These are phyloP conservation scores for Boletus sp. DNA, from an alignment of 768 basidiomycete species.

Conservation along the genomic window DNA sequence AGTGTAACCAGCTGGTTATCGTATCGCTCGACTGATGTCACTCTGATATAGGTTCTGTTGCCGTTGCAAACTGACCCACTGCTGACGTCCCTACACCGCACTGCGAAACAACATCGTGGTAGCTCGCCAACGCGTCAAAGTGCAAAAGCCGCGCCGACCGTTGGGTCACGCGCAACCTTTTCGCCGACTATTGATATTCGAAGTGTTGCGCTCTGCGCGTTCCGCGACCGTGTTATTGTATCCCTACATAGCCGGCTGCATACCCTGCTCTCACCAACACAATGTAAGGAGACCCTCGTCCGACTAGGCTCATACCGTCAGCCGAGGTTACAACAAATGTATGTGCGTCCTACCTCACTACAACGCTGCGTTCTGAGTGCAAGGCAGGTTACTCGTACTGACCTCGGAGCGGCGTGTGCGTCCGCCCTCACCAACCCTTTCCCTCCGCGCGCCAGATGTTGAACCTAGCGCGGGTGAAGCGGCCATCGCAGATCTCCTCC, in stretches of 20 bases:
- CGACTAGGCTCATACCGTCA: conserved; percentile 56
- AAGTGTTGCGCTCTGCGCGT: conserved; percentile 71
- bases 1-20: conserved; percentile 24
- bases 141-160: conserved; percentile 37
- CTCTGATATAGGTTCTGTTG: conserved; percentile 48
- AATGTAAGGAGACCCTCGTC: conserved; percentile 52
- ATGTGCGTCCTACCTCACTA: conserved; percentile 19
- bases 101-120: conserved; percentile 50
- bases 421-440: conserved; percentile 57
- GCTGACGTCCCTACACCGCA: conserved; percentile 65
- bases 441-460: conserved; percentile 46
- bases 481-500: conserved; percentile 64
- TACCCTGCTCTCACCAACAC: conserved; percentile 50
- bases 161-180: conserved; percentile 27
- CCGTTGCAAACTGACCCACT: conserved; percentile 61
- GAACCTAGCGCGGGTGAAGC: conserved; percentile 63
- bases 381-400: conserved; percentile 65
- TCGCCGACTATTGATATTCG: conserved; percentile 73
- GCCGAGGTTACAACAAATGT: conserved; percentile 82
- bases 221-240: conserved; percentile 75
- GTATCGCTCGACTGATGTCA: conserved; percentile 7
- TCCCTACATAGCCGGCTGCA: conserved; percentile 58
- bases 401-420: conserved; percentile 63
- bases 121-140: conserved; percentile 52
- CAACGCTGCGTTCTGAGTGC: conserved; percentile 1